phyloP scores from a whole-genome alignment of 2,329 filamentous ascomycete species.

The Gremmenia infestans region DNA sequence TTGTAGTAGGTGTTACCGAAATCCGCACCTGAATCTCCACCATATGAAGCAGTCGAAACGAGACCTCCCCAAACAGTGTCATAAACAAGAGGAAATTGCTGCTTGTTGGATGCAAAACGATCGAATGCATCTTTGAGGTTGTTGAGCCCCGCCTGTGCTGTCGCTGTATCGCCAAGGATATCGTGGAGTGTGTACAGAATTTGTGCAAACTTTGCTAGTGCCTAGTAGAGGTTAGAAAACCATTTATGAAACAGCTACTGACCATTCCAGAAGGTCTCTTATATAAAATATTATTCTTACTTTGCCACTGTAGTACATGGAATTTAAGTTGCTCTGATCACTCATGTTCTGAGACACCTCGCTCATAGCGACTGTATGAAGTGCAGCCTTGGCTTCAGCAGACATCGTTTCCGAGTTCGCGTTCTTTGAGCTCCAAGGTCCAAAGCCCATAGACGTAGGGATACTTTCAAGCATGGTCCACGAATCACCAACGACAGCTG shows the following conservation, averaged over 20 bases:
- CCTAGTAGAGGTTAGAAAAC: slow-evolving; percentile 38
- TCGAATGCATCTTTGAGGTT: slow-evolving; percentile 63
- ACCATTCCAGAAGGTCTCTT: not conserved
- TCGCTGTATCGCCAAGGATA: slow-evolving; percentile 51
- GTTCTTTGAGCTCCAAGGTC: slow-evolving; percentile 64
- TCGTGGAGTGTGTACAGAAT: slow-evolving; percentile 62
- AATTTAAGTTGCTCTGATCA: slow-evolving; percentile 69
- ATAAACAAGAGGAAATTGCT: slow-evolving; percentile 61
- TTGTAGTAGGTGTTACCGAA: slow-evolving; percentile 90
- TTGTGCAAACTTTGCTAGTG: slow-evolving; percentile 69
- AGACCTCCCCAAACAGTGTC: slow-evolving; percentile 73
- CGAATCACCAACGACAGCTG: slow-evolving; percentile 62
- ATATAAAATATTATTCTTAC: slow-evolving; percentile 33
- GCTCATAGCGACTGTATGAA: slow-evolving; percentile 57
- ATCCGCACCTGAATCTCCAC: slow-evolving; percentile 65
- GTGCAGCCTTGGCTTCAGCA: slow-evolving; percentile 49
- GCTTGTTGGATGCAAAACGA: slow-evolving; percentile 61
- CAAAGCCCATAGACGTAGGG: slow-evolving; percentile 69
- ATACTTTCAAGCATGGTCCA: slow-evolving; percentile 79
- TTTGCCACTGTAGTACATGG: slow-evolving; percentile 93
- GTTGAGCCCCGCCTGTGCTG: slow-evolving; percentile 53
- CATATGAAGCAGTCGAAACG: slow-evolving; percentile 71
- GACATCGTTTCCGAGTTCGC: slow-evolving; percentile 44
- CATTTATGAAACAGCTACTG: slow-evolving; percentile 24
- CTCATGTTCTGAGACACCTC: slow-evolving; percentile 75